Conservation (phyloP, 768 basidiomycete genomes). For the Macrolepiota fuliginosa region DNA sequence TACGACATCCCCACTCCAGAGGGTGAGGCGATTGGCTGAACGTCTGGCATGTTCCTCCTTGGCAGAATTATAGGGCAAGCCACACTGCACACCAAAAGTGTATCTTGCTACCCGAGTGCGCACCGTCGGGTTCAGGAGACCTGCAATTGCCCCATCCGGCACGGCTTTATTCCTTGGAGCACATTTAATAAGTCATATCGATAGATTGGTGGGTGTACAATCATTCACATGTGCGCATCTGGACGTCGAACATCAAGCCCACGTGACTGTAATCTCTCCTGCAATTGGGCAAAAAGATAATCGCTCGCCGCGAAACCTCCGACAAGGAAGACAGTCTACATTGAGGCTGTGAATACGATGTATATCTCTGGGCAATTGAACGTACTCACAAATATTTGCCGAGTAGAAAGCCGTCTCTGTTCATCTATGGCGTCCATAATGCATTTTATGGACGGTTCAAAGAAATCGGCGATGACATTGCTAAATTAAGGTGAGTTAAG, state of each 20-base stretch:
- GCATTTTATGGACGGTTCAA: constrained; percentile 21
- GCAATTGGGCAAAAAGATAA: constrained; percentile 18
- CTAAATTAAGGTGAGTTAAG: constrained; percentile 10
- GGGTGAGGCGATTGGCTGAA: background rate
- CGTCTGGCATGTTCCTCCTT: constrained; percentile 22
- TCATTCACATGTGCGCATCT: constrained; percentile 17
- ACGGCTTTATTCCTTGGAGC: constrained; percentile 28
- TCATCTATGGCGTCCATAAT: constrained; percentile 17
- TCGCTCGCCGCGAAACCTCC: constrained; percentile 24
- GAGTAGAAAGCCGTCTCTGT: constrained; percentile 11
- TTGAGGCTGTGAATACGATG: background rate
- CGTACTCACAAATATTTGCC: constrained; percentile 15
- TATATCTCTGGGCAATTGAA: too few species aligned
- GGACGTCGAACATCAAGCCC: constrained; percentile 14
- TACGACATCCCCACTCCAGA: too few species aligned
- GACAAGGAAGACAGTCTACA: constrained; percentile 21
- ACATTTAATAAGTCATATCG: background rate
- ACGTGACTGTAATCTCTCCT: constrained; percentile 7
- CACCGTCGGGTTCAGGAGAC: constrained; percentile 25
- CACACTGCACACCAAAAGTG: constrained; percentile 23
- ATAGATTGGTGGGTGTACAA: background rate
- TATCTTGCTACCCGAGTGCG: constrained; percentile 23
- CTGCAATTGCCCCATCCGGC: constrained; percentile 28
- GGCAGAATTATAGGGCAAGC: constrained; percentile 15
- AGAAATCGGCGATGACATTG: constrained; percentile 18